These are phyloP conservation scores for Annulohypoxylon maeteangense DNA, from an alignment of 495 filamentous ascomycete genomes.

Conservation along the genomic window DNA sequence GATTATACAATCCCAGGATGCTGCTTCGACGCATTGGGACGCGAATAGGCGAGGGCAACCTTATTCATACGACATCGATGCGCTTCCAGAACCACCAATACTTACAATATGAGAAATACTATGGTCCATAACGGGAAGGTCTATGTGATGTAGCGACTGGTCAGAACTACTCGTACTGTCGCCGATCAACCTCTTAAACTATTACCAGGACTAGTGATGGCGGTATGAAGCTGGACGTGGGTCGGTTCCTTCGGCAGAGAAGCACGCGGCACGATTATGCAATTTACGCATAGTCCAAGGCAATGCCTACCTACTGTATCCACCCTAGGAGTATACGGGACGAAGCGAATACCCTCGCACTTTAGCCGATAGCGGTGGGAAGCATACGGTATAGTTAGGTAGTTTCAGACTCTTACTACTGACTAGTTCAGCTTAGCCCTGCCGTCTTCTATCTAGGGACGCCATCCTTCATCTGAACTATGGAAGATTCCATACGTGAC, in stretches of 20 bases:
- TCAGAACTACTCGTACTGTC: constrained; percentile 12
- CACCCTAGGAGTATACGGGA: constrained; percentile 23
- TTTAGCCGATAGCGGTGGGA: constrained; percentile 34
- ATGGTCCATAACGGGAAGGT: constrained; percentile 16
- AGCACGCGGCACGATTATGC: constrained; percentile 40
- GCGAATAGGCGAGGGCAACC: constrained; percentile 17
- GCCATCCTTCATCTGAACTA: neutral
- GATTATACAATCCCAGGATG: neutral
- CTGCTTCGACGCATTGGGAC: constrained; percentile 7
- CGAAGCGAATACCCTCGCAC: constrained; percentile 18
- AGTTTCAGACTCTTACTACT: constrained; percentile 16
- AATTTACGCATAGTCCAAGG: constrained; percentile 28
- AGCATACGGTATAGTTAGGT: neutral
- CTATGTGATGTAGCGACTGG: constrained; percentile 19
- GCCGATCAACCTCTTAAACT: constrained; percentile 27
- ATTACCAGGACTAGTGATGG: constrained; percentile 1
- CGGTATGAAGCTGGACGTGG: constrained; percentile 31
- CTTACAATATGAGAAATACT: constrained; percentile 22
- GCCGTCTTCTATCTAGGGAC: constrained; percentile 1
- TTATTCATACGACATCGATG: constrained; percentile 17
- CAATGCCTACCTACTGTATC: constrained; percentile 14
- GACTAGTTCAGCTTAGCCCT: constrained; percentile 21
- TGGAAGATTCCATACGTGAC: constrained; percentile 13
- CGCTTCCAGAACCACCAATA: constrained; percentile 16
- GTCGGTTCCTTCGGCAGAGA: constrained; percentile 31